phyloP scores from a whole-genome alignment of 352 stramenopile genomes.

The Phytophthora quininea region DNA sequence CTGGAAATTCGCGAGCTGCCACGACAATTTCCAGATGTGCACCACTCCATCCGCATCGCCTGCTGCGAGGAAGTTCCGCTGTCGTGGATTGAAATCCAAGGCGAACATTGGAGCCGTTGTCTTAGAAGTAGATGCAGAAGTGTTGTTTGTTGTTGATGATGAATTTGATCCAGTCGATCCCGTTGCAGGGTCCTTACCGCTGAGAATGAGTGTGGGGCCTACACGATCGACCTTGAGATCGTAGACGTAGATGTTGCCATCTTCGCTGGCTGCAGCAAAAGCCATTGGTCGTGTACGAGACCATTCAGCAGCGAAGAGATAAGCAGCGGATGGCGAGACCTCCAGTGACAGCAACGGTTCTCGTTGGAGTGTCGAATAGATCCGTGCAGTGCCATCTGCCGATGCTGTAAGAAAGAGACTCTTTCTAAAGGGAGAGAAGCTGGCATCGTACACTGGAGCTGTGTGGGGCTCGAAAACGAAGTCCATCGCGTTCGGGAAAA shows the following conservation, averaged over 20 bases:
- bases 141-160: constrained; percentile 14
- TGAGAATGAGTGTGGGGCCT: constrained; percentile 49
- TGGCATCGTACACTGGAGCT: constrained; percentile 78
- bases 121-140: constrained; percentile 12
- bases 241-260: constrained; percentile 79
- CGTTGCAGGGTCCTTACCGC: constrained; percentile 36
- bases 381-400: constrained; percentile 76
- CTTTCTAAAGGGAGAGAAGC: constrained; percentile 86
- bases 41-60: constrained; percentile 68
- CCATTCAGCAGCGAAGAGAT: constrained; percentile 80
- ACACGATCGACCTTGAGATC: constrained; percentile 69
- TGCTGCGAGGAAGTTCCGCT: constrained; percentile 84
- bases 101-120: constrained; percentile 51
- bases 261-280: constrained; percentile 72
- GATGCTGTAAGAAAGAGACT: constrained; percentile 81
- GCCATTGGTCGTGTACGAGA: constrained; percentile 77
- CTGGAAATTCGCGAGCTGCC: constrained; percentile 82
- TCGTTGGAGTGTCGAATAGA: constrained; percentile 75
- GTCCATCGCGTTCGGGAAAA: constrained; percentile 76
- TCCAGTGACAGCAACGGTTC: constrained; percentile 70
- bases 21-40: constrained; percentile 87
- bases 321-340: constrained; percentile 65
- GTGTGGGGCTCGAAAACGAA: constrained; percentile 78
- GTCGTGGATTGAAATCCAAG: constrained; percentile 81
- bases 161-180: constrained; percentile 12